phyloP scores from a whole-genome alignment of 2,329 filamentous ascomycete genomes.

The Dactylella cylindrospora region DNA sequence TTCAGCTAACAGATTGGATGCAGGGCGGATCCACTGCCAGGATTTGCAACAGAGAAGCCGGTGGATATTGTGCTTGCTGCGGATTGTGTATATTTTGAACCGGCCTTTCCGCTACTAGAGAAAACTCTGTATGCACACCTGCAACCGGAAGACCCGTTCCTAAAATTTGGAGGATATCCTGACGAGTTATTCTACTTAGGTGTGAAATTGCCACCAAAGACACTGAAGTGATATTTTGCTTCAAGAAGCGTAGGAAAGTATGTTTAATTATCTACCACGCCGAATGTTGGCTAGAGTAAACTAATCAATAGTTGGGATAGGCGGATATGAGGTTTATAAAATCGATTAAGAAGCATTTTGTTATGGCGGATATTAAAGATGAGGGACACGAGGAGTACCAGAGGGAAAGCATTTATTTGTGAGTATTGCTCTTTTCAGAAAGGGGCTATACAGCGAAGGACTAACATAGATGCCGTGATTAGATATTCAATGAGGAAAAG shows the following conservation, averaged over 20 bases:
- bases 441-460: neutral
- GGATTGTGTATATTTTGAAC: constrained; percentile 96
- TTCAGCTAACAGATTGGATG: neutral
- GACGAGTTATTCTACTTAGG: constrained; percentile 17
- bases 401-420: constrained; percentile 59
- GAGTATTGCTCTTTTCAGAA: constrained; percentile 44
- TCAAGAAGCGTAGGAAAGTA: constrained; percentile 82
- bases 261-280: neutral
- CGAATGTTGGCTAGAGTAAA: neutral
- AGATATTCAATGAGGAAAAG: constrained; percentile 42
- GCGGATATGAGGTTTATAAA: constrained; percentile 60
- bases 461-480: neutral
- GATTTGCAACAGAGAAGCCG: constrained; percentile 59
- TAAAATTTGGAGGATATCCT: too few species aligned
- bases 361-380: constrained; percentile 56
- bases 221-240: constrained; percentile 76
- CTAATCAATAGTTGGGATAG: constrained; percentile 33
- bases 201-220: constrained; percentile 49
- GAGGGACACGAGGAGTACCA: constrained; percentile 56
- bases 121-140: constrained; percentile 66
- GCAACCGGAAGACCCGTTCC: constrained; percentile 59
- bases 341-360: constrained; percentile 56
- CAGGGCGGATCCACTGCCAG: constrained; percentile 65
- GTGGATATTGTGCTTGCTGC: constrained; percentile 88
- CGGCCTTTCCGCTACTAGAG: constrained; percentile 84